phyloP scores from a whole-genome alignment of 495 filamentous ascomycete species.

The Aspergillus nanangensis region DNA sequence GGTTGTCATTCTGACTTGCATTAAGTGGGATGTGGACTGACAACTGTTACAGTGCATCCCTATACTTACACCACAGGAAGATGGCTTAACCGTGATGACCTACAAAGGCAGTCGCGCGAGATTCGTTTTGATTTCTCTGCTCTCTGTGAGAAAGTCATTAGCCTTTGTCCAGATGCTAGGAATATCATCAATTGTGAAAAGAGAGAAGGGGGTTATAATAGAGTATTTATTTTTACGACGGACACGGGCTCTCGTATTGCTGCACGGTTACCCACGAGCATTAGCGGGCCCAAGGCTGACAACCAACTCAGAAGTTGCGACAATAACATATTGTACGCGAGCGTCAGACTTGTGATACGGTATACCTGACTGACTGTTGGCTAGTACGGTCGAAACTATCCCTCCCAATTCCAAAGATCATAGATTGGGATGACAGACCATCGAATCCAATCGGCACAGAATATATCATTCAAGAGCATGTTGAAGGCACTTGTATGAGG shows the following conservation, averaged over 20 bases:
- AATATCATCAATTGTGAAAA: conserved; percentile 29
- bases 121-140: conserved; percentile 36
- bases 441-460: conserved; percentile 36
- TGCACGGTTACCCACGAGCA: conserved; percentile 32
- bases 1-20: too few relatives aligned
- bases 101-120: conserved; percentile 30
- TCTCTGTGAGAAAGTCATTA: conserved; percentile 26
- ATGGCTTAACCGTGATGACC: conserved; percentile 38
- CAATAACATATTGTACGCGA: conserved; percentile 39
- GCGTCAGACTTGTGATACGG: not conserved
- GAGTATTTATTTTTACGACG: conserved; percentile 35
- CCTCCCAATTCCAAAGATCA: conserved; percentile 35
- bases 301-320: conserved; percentile 43
- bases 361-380: conserved; percentile 2
- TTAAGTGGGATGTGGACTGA: too few relatives aligned
- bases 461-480: conserved; percentile 45
- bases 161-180: conserved; percentile 22
- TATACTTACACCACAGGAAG: conserved; percentile 34
- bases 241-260: conserved; percentile 29
- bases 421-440: conserved; percentile 37
- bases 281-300: conserved; percentile 33
- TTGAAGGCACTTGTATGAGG: conserved; percentile 30
- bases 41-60: too few relatives aligned
- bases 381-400: conserved; percentile 30
- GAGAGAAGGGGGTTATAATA: conserved; percentile 39